Conservation (phyloP, 2,329 filamentous ascomycete genomes). For the Ceratocystis ficicola region DNA sequence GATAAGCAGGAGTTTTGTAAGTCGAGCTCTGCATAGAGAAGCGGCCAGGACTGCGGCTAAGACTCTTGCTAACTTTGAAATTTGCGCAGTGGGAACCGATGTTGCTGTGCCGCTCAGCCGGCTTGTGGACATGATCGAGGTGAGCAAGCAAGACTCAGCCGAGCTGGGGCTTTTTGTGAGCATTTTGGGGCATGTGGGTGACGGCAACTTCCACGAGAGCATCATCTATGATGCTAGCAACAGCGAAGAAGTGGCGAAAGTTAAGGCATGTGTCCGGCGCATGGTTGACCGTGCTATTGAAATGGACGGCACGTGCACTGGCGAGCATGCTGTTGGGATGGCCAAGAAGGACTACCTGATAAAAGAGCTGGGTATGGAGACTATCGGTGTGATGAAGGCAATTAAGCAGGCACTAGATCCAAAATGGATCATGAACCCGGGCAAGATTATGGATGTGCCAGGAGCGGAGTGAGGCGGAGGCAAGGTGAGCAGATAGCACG, state of each 20-base stretch:
- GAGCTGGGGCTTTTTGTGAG: constrained; percentile 75
- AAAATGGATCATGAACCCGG: constrained; percentile 79
- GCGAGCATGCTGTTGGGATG: constrained; percentile 75
- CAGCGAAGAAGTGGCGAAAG: constrained; percentile 57
- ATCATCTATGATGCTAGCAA: constrained; percentile 73
- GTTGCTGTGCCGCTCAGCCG: constrained; percentile 70
- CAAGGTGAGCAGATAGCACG: not conserved
- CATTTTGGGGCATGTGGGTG: constrained; percentile 80
- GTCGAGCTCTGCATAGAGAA: constrained; percentile 56
- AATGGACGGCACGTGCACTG: constrained; percentile 89
- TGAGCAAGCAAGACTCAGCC: constrained; percentile 81
- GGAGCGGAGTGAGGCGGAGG: constrained; percentile 24
- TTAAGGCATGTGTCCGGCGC: constrained; percentile 70
- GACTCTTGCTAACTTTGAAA: not conserved
- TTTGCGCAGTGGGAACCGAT: constrained; percentile 56
- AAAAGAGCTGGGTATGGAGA: constrained; percentile 68
- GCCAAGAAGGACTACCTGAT: constrained; percentile 73
- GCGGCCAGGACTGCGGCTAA: not conserved
- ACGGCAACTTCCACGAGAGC: constrained; percentile 88
- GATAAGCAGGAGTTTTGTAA: constrained; percentile 56
- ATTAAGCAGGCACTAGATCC: constrained; percentile 78
- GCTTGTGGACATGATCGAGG: constrained; percentile 62
- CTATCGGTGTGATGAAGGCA: constrained; percentile 69
- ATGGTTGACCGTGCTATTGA: constrained; percentile 86
- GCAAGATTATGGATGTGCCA: constrained; percentile 74